These are phyloP conservation scores for Colletotrichum higginsianum DNA, from an alignment of 2,329 filamentous ascomycete species.

Conservation along the genomic window DNA sequence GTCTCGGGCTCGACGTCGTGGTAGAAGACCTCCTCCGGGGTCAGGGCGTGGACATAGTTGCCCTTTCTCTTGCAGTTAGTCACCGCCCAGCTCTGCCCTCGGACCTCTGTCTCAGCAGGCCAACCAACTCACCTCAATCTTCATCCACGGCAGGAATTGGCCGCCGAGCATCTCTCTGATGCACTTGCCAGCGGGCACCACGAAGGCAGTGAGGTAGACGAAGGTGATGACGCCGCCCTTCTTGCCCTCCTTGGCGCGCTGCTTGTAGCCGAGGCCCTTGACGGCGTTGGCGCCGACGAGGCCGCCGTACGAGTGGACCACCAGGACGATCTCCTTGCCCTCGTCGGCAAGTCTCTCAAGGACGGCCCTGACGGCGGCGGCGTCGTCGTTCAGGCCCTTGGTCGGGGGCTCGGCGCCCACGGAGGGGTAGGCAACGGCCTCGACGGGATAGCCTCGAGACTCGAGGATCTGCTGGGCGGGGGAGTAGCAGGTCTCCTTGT, in stretches of 20 bases:
- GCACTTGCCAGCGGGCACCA: constrained; percentile 47
- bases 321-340: constrained; percentile 58
- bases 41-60: constrained; percentile 19
- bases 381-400: constrained; percentile 51
- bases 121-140: constrained; percentile 42
- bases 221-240: constrained; percentile 56
- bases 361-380: constrained; percentile 47
- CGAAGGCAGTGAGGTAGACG: constrained; percentile 54
- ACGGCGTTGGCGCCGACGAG: constrained; percentile 56
- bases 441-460: constrained; percentile 50
- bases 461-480: constrained; percentile 49
- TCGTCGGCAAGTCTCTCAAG: constrained; percentile 50
- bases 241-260: constrained; percentile 50
- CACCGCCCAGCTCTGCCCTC: background rate
- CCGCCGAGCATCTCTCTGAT: constrained; percentile 46
- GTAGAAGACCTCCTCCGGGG: constrained; percentile 45
- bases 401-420: constrained; percentile 50
- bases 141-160: constrained; percentile 48
- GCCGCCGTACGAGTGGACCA: constrained; percentile 61
- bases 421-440: constrained; percentile 50
- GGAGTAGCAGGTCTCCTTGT: constrained; percentile 50
- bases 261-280: constrained; percentile 52
- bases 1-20: constrained; percentile 44
- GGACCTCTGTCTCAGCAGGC: background rate
- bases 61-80: constrained; percentile 37